Base-by-base conservation (phyloP, 2,329 filamentous ascomycete species). In the Alternaria dauci region DNA sequence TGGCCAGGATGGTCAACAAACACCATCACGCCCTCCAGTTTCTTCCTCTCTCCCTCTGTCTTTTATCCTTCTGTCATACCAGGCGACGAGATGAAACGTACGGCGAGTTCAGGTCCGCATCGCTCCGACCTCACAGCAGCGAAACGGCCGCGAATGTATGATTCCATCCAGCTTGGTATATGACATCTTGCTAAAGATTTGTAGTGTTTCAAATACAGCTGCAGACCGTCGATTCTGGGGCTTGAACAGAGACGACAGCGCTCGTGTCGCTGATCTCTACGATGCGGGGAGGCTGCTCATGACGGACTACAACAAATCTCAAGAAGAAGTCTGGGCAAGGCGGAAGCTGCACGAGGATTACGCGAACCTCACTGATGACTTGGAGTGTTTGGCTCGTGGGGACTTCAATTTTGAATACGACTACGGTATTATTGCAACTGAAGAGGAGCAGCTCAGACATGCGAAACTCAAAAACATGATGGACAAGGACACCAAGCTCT, bases 211-310 rank as follows among this genome's bases (percentile, higher is more conserved):
- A 14, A 28, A 57, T 20, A 14, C 28, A n/a, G 8, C 11, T 12
- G 6, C 38, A 14, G 42, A 61, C 23, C 42, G 12, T 25, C 36
- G 20, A 14, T 25, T 48, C 14, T 57, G 42, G 41, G 58, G 47
- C 23, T 42, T 61, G 5, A 50, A 57, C 30, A 4, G n/a, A 8
- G 26, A 47, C 12, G 41, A 55, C 34, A 36, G 51, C 23, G 26
- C n/a, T 16, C 7, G 36, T 20, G 4, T 62, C 2, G 16, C 43
- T n/a, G 12, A 25, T 18, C 23, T 62, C 18, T 55, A 55, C 28
- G n/a, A 52, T 25, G 9, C 55, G 18, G 59, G 55, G 25, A 62
- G 26, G 36, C 4, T 16, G 25, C 12, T 20, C 30, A 38, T 20
- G 16, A 5, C 14, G 0, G 8, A 23, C 41, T 58, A 43, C 20